Conservation (phyloP, 2,329 filamentous ascomycete genomes). For the Rhynchosporium graminicola region DNA sequence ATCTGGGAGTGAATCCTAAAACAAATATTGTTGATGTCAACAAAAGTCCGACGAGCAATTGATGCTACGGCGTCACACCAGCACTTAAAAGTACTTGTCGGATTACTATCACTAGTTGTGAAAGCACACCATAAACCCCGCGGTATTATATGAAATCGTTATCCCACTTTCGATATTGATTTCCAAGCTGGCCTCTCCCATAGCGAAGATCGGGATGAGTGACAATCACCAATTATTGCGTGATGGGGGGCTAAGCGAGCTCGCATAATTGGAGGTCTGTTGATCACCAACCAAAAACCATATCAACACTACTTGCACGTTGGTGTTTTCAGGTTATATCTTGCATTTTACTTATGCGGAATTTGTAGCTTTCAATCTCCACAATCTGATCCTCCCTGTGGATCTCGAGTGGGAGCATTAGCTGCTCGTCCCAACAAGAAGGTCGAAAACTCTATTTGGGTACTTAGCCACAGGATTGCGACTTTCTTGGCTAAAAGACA, state of each 20-base stretch:
- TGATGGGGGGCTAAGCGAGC: slow-evolving; percentile 14
- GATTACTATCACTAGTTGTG: background rate
- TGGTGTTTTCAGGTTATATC: background rate
- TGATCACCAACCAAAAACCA: background rate
- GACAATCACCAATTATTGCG: slow-evolving; percentile 13
- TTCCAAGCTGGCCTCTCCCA: background rate
- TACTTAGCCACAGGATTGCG: slow-evolving; percentile 7
- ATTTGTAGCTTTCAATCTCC: background rate
- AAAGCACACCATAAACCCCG: background rate
- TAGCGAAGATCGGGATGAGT: slow-evolving; percentile 8
- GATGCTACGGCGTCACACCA: slow-evolving; percentile 1
- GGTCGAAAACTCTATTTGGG: background rate
- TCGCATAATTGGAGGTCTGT: background rate
- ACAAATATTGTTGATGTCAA: background rate
- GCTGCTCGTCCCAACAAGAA: background rate
- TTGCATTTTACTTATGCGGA: background rate
- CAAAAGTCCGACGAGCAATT: background rate
- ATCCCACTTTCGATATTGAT: slow-evolving; percentile 16
- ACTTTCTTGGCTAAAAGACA: slow-evolving; percentile 1
- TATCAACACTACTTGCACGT: background rate
- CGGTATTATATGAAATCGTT: slow-evolving; percentile 5
- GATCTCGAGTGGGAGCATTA: background rate
- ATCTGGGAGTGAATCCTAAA: background rate
- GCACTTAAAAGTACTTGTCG: background rate
- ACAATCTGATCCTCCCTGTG: background rate